Evolutionary conservation across 2,329 filamentous ascomycete genomes (phyloP).

Genomic region (Penicillium brevicompactum): DNA sequence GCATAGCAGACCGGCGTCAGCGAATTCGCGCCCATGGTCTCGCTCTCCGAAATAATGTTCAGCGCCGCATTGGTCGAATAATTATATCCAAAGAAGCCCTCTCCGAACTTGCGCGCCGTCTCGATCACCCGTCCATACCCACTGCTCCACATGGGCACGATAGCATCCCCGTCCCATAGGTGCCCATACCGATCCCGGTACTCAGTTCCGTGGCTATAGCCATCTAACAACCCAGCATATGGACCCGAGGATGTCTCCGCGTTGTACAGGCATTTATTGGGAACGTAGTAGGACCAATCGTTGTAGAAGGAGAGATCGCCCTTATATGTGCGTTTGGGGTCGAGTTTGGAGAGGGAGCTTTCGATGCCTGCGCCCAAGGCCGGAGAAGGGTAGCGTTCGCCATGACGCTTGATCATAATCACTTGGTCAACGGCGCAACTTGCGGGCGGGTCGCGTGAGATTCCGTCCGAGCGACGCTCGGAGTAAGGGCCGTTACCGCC

Average conservation of each 20-base stretch:
- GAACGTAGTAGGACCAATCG: slow-evolving; percentile 26
- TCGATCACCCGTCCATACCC: slow-evolving; percentile 23
- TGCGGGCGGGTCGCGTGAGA: slow-evolving; percentile 21
- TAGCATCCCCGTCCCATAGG: slow-evolving; percentile 14
- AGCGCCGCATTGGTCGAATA: slow-evolving; percentile 25
- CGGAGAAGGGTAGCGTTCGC: slow-evolving; percentile 24
- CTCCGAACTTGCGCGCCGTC: slow-evolving; percentile 24
- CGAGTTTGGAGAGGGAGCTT: slow-evolving; percentile 16
- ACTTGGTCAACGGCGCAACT: slow-evolving; percentile 26
- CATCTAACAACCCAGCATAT: slow-evolving; percentile 19
- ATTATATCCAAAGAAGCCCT: slow-evolving; percentile 26
- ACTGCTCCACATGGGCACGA: slow-evolving; percentile 21
- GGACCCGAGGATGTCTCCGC: slow-evolving; percentile 23
- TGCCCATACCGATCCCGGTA: slow-evolving; percentile 24
- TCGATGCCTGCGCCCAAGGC: slow-evolving; percentile 11
- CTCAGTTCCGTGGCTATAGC: slow-evolving; percentile 19
- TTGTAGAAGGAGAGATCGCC: slow-evolving; percentile 23
- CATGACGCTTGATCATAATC: slow-evolving; percentile 26
- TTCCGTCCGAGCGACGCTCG: slow-evolving; percentile 17
- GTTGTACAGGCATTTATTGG: slow-evolving; percentile 17
- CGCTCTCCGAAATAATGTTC: slow-evolving; percentile 25
- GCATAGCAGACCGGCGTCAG: slow-evolving; percentile 20
- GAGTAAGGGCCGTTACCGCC: slow-evolving; percentile 25
- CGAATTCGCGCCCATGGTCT: slow-evolving; percentile 23
- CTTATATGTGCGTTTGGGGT: slow-evolving; percentile 8